A percentile compares a stretch with the other conserved stretches of the same genome.
phyloP scores from a whole-genome alignment of 495 filamentous ascomycete species.

The Achaetomiella virescens region DNA sequence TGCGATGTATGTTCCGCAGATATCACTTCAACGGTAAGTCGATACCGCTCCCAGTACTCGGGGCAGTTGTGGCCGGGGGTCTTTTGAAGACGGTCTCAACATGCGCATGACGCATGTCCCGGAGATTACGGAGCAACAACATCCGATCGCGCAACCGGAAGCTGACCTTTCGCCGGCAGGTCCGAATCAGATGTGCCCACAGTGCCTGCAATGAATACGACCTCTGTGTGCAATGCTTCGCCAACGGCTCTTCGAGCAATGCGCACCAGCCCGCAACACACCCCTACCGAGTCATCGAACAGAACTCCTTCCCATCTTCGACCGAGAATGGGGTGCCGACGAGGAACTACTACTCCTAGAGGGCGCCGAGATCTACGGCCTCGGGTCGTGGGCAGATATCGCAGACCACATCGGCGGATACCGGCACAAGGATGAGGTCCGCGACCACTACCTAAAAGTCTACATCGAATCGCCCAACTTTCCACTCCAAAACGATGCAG shows the following conservation, averaged over 20 bases:
- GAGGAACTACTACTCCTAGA: constrained; percentile 90
- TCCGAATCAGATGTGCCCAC: constrained; percentile 88
- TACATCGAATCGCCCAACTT: constrained; percentile 80
- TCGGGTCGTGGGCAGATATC: constrained; percentile 97
- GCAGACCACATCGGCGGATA: constrained; percentile 97
- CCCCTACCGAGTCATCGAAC: constrained; percentile 88
- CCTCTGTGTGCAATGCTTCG: constrained; percentile 92
- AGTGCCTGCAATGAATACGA: constrained; percentile 86
- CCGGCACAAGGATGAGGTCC: constrained; percentile 87
- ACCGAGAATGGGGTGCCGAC: constrained; percentile 92
- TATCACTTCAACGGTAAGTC: constrained; percentile 84
- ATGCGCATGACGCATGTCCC: constrained; percentile 6
- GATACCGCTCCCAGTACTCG: not conserved
- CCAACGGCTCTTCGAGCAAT: constrained; percentile 65
- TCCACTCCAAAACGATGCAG: constrained; percentile 73
- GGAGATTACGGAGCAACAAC: constrained; percentile 15
- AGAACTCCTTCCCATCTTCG: constrained; percentile 95
- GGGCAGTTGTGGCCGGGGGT: not conserved
- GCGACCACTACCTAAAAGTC: constrained; percentile 83
- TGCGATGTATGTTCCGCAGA: constrained; percentile 95
- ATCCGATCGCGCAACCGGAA: not conserved
- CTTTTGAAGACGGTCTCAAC: not conserved
- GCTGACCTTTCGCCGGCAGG: constrained; percentile 45
- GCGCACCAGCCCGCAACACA: constrained; percentile 82
- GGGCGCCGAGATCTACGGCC: constrained; percentile 93